phyloP scores from a whole-genome alignment of 140 eudicot genomes.

The Bidens hawaiensis region DNA sequence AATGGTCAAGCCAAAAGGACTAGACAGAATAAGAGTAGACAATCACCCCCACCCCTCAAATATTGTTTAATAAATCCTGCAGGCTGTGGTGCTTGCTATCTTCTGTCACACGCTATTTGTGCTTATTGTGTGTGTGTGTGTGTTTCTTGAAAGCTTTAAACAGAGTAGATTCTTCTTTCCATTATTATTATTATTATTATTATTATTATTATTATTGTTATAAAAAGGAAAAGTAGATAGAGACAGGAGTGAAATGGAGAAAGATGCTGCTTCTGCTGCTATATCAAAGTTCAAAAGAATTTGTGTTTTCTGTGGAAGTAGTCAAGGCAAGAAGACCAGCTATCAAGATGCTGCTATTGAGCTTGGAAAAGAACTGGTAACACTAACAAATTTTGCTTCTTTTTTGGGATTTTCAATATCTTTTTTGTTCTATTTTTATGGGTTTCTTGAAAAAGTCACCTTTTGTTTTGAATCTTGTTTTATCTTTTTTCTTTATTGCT shows the following conservation, averaged over 20 bases:
- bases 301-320: slow-evolving; percentile 97
- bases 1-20: slow-evolving; percentile 31
- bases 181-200: too few relatives aligned
- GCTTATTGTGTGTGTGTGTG: slow-evolving; percentile 12
- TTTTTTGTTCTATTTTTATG: slow-evolving; percentile 9
- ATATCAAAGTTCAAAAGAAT: slow-evolving; percentile 72
- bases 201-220: too few relatives aligned
- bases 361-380: slow-evolving; percentile 75
- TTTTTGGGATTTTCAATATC: not conserved
- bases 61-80: too few relatives aligned
- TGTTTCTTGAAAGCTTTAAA: slow-evolving; percentile 13
- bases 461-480: slow-evolving; percentile 18
- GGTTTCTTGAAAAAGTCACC: slow-evolving; percentile 8
- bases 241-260: slow-evolving; percentile 44
- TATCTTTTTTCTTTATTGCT: not conserved
- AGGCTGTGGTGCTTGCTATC: too few relatives aligned
- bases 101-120: slow-evolving; percentile 23
- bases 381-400: not conserved
- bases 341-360: slow-evolving; percentile 91
- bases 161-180: slow-evolving; percentile 20
- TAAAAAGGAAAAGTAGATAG: slow-evolving; percentile 10
- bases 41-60: not conserved
- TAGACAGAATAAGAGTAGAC: slow-evolving; percentile 16
- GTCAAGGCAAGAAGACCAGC: slow-evolving; percentile 80
- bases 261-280: slow-evolving; percentile 44